A percentile compares a stretch with the other conserved stretches of the same genome.
Evolutionary conservation across 208 protist species (phyloP).

Genomic region (Crithidia mellificae): DNA sequence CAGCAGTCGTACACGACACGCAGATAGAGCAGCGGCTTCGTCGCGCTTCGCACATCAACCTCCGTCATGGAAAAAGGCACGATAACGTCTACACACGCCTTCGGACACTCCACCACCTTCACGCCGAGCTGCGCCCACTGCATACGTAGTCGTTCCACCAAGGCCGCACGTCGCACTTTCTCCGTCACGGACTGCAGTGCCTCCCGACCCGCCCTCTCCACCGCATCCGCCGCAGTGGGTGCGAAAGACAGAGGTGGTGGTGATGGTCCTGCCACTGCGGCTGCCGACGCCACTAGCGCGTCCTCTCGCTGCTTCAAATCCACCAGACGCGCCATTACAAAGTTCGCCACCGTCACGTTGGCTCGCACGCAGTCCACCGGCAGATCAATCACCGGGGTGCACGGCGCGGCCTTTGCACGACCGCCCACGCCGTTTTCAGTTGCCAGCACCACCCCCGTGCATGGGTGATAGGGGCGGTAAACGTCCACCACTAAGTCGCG

Average conservation of each 20-base stretch:
- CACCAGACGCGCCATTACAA: constrained; percentile 16
- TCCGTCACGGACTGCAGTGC: constrained; percentile 12
- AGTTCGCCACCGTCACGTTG: constrained; percentile 38
- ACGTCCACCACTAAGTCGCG: constrained; percentile 67
- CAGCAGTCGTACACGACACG: constrained; percentile 21
- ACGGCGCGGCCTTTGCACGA: constrained; percentile 31
- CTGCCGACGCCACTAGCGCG: neutral
- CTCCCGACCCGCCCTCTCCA: constrained; percentile 8
- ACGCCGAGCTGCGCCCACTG: constrained; percentile 11
- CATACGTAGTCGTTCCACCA: neutral
- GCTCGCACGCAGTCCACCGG: constrained; percentile 46
- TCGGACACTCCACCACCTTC: constrained; percentile 13
- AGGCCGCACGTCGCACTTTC: neutral
- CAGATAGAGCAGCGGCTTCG: constrained; percentile 41
- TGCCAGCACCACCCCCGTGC: constrained; percentile 41
- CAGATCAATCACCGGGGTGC: constrained; percentile 53
- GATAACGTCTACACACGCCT: constrained; percentile 33
- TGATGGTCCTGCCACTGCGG: neutral
- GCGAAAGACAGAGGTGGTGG: neutral
- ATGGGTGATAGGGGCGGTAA: constrained; percentile 50
- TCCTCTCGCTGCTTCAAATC: constrained; percentile 9
- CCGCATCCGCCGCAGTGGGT: neutral
- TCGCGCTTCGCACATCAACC: constrained; percentile 12
- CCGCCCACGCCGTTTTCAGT: constrained; percentile 39
- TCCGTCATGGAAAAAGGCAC: constrained; percentile 42